Evolutionary conservation across 1,284 basidiomycete species (phyloP), one percentile per base, ranked within the genome.

Genomic region (Leccinum pallidistipes): DNA sequence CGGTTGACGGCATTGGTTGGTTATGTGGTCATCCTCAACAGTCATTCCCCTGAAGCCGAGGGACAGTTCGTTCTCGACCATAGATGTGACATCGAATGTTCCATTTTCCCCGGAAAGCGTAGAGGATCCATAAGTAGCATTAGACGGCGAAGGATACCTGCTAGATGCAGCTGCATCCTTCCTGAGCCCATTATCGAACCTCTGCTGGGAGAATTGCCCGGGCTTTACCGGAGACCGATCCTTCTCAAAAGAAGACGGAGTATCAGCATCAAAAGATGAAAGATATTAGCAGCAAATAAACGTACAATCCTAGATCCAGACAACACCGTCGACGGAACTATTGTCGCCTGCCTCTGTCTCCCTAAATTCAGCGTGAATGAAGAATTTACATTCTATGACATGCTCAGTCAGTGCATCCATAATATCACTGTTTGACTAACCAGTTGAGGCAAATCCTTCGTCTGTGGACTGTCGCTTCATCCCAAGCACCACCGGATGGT

Each of bases 21-120:
- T 69, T 62, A 66, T 60, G 60, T 79, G 79, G 60, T 88, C 86
- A 50, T 90, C 88, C 66, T 88, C 88, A 49, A 87, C 83, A 16
- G 78, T 81, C 84, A 91, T 88, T 9, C 86, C 86, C 62, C 87
- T 83, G 57, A 90, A 76, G 1, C 83, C 80, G 45, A 82, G 71
- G 21, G 85, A 77, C 36, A 87, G 76, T 36, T 88, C 86, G 55
- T 81, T 82, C 57, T 83, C 82, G 16, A 79, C 79, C 31, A 77
- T 68, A 47, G 81, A 74, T 11, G 81, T 70, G 14, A 78, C 72
- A 63, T 86, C 84, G 64, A 85, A 81, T 9, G 67, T 66, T 56
- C 71, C 71, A 57, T 71, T 74, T 66, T 77, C 75, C 56, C 71
- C 71, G 47, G 69, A 65, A 56, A 77, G 72, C 31, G 75, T 61